phyloP scores from a whole-genome alignment of 805 yeast genomes.

The Lachancea nothofagi region DNA sequence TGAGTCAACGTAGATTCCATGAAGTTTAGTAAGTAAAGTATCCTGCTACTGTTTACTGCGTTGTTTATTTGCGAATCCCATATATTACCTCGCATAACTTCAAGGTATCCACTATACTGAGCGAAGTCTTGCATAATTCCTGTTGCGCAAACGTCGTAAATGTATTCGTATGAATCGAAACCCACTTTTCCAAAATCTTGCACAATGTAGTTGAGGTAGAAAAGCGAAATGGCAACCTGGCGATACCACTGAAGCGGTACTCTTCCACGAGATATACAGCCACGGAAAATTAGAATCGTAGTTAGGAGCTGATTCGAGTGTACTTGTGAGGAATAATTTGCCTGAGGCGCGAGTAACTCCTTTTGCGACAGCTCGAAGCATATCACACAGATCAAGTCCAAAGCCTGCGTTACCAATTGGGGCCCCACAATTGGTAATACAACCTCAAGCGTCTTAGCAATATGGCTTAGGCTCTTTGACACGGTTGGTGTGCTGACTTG shows the following conservation, averaged over 20 bases:
- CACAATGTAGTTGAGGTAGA: slow-evolving; percentile 21
- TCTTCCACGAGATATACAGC: not conserved
- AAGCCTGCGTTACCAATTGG: slow-evolving; percentile 1
- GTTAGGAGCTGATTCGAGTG: slow-evolving; percentile 22
- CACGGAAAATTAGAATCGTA: slow-evolving; percentile 15
- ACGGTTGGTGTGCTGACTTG: slow-evolving; percentile 8
- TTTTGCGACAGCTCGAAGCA: slow-evolving; percentile 13
- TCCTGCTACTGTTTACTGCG: slow-evolving; percentile 20
- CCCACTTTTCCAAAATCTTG: slow-evolving; percentile 25
- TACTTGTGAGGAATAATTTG: slow-evolving; percentile 13
- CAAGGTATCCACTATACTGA: slow-evolving; percentile 6
- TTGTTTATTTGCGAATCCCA: slow-evolving; percentile 11
- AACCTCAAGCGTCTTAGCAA: slow-evolving; percentile 21
- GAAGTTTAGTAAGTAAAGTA: slow-evolving; percentile 21
- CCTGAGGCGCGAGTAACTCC: slow-evolving; percentile 15
- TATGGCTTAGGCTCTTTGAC: slow-evolving; percentile 16
- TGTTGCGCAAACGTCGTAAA: slow-evolving; percentile 17
- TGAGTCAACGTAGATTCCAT: slow-evolving; percentile 18
- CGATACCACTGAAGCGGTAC: slow-evolving; percentile 11
- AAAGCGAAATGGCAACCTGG: slow-evolving; percentile 17
- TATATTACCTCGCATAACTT: slow-evolving; percentile 15
- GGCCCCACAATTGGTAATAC: slow-evolving; percentile 11
- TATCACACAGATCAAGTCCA: slow-evolving; percentile 11
- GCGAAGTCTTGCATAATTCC: slow-evolving; percentile 10
- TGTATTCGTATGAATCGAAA: slow-evolving; percentile 25